Conservation (phyloP, 805 yeast genomes). For the Crinitomyces ghanaensis region DNA sequence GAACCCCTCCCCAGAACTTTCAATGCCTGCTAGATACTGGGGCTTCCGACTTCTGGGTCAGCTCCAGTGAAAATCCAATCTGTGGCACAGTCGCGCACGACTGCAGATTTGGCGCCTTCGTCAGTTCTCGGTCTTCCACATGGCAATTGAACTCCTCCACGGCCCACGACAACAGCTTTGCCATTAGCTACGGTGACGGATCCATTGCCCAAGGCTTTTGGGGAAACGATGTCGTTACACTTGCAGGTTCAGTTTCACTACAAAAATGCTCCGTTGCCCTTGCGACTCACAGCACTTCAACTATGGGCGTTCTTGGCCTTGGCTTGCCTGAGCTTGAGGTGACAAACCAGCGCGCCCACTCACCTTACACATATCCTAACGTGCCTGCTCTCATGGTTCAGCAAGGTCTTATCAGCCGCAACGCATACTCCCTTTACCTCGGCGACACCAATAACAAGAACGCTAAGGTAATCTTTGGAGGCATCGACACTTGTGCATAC, state of each 20-base stretch:
- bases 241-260: no score
- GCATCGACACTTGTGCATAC: conserved; percentile 38
- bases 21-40: conserved; percentile 55
- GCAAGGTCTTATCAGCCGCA: conserved; percentile 31
- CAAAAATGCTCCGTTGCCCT: background rate
- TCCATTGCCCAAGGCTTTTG: conserved; percentile 42
- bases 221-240: conserved; percentile 48
- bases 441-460: conserved; percentile 23
- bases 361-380: conserved; percentile 37
- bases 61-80: conserved; percentile 48
- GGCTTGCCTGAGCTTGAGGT: conserved; percentile 16
- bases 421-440: conserved; percentile 38
- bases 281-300: background rate
- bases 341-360: background rate
- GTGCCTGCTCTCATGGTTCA: conserved; percentile 49
- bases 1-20: conserved; percentile 44
- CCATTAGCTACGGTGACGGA: no score
- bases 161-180: no score
- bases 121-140: no score
- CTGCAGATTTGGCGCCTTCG: no score
- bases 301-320: conserved; percentile 21
- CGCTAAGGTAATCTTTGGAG: conserved; percentile 42
- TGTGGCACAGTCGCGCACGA: conserved; percentile 2
- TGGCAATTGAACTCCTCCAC: no score
- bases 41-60: conserved; percentile 28